Evolutionary conservation across 1,284 basidiomycete species (phyloP), one percentile per base, ranked within the genome.

Genomic region (Pascua sp.): DNA sequence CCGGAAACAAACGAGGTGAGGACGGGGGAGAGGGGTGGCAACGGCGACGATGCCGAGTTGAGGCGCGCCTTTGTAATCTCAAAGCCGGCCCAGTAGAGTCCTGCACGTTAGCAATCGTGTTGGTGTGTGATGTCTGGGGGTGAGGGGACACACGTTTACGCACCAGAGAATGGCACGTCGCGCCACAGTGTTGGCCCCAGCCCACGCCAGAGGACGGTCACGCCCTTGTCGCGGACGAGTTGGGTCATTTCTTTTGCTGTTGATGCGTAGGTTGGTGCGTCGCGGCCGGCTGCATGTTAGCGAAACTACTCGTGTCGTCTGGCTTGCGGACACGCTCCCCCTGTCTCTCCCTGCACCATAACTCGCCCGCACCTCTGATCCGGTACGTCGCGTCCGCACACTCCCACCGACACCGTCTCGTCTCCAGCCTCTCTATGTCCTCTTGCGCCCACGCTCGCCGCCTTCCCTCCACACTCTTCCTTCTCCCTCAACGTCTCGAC

Each of bases 131-230:
- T 2, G 44, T 40, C 13, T 48, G 41, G 37, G 16, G 42, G 1
- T 75, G 71, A 89, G 92, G 95, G 3, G 18, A 4, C 42, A 18
- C 32, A 11, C 7, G 24, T 32, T 5, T 1, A 61, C 67, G 60
- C 44, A 66, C 92, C 95, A 42, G 90, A 93, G 73, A 98, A 98
- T 0, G 95, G 95, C 1, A 98, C 95, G 67, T 98, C 95, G 56
- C 95, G 84, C 92, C 91, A 98, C 9, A 98, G 81, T 7, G 93
- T 97, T 4, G 94, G 85, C 0, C 88, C 88, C 5, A 98, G 81
- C 0, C 95, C 95, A 53, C 91, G 82, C 90, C 92, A 98, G 18
- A 98, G 82, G 48, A 85, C 87, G 16, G 79, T 70, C 8, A 86
- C 67, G 8, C 94, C 94, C 54, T 87, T 81, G 42, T 77, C 70